phyloP scores from a whole-genome alignment of 2,329 filamentous ascomycete genomes.

The Sphaerulina musiva region DNA sequence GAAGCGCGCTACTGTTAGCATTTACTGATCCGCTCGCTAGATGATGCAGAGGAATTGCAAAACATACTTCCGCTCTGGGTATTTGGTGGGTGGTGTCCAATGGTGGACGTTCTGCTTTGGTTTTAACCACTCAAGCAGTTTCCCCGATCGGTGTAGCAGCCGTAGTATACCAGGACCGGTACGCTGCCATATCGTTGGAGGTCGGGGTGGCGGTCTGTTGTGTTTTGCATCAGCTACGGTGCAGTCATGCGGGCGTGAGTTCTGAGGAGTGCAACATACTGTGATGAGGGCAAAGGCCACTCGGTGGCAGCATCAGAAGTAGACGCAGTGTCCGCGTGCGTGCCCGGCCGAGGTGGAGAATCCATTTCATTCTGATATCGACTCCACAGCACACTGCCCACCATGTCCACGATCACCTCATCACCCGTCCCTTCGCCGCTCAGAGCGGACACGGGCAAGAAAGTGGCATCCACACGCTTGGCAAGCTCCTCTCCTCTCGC shows the following conservation, averaged over 20 bases:
- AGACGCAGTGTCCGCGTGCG: not conserved
- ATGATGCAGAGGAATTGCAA: not conserved
- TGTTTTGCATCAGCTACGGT: not conserved
- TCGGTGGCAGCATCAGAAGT: not conserved
- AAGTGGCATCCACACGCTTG: slow-evolving; percentile 3
- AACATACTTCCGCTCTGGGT: not conserved
- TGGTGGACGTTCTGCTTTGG: slow-evolving; percentile 1
- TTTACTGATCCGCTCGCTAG: not conserved
- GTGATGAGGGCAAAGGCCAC: not conserved
- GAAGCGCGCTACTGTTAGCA: not conserved
- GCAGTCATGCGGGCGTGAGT: not conserved
- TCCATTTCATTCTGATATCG: slow-evolving; percentile 9
- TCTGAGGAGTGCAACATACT: not conserved
- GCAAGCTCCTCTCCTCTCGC: slow-evolving; percentile 7
- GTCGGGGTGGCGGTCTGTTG: not conserved
- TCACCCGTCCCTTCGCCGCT: slow-evolving; percentile 12
- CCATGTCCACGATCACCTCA: slow-evolving; percentile 7
- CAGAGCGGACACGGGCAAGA: slow-evolving; percentile 8
- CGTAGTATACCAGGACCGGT: slow-evolving; percentile 1
- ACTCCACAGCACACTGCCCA: slow-evolving; percentile 5
- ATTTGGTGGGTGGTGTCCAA: not conserved
- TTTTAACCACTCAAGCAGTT: slow-evolving; percentile 1
- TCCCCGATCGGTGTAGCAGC: slow-evolving; percentile 4
- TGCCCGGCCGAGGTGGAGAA: not conserved
- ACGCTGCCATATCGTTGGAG: slow-evolving; percentile 6